Percentiles rank a stretch among this genome's conserved stretches.
Conservation (phyloP, 495 filamentous ascomycete species). For the Cladorrhinum samala region DNA sequence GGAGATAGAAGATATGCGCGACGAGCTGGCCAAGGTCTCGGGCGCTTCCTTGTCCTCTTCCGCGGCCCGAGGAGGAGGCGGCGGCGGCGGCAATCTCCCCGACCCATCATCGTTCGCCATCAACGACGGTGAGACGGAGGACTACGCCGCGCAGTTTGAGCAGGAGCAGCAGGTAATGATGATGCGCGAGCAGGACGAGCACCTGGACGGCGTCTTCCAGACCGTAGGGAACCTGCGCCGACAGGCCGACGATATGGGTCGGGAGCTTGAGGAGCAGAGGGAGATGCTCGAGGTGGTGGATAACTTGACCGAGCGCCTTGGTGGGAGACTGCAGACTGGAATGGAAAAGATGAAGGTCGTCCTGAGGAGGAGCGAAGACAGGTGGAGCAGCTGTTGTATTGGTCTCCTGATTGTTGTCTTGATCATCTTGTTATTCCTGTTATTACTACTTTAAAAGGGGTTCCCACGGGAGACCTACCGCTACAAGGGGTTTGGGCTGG, state of each 20-base stretch:
- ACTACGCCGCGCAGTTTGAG: slow-evolving; percentile 76
- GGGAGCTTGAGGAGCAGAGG: slow-evolving; percentile 89
- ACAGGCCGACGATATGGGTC: slow-evolving; percentile 91
- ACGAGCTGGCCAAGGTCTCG: slow-evolving; percentile 57
- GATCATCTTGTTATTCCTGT: slow-evolving; percentile 72
- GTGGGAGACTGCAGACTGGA: slow-evolving; percentile 75
- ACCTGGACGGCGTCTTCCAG: slow-evolving; percentile 83
- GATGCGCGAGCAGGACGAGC: slow-evolving; percentile 92
- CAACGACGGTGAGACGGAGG: slow-evolving; percentile 40
- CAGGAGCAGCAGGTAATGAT: slow-evolving; percentile 84
- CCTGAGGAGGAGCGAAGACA: slow-evolving; percentile 88
- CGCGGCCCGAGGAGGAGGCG: slow-evolving; percentile 8
- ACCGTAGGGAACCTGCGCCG: slow-evolving; percentile 84
- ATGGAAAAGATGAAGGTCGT: slow-evolving; percentile 79
- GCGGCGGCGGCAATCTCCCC: slow-evolving; percentile 47
- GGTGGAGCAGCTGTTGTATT: slow-evolving; percentile 87
- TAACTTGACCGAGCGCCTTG: slow-evolving; percentile 74
- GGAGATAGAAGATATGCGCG: slow-evolving; percentile 82
- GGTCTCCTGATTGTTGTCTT: slow-evolving; percentile 77
- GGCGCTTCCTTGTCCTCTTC: background rate
- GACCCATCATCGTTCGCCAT: slow-evolving; percentile 65
- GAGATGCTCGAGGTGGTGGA: slow-evolving; percentile 77
- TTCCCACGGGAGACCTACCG: no score
- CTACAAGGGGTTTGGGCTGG: no score
- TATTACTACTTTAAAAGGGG: slow-evolving; percentile 45